Conservation (phyloP, 331 rosid species). For the Erythrophleum ivorense region DNA sequence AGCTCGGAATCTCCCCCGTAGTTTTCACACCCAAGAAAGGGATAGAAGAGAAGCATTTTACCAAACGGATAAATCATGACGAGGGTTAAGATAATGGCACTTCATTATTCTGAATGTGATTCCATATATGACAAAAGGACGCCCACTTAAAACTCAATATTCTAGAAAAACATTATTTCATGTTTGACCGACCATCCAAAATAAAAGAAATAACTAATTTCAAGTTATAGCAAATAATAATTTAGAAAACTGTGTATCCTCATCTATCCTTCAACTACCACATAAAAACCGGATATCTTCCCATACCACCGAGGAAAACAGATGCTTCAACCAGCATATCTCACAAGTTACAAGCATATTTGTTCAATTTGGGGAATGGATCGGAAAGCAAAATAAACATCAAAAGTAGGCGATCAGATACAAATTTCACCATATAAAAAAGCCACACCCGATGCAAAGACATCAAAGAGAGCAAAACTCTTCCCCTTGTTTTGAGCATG, state of each 20-base stretch:
- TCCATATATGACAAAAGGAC: neutral
- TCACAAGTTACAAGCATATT: neutral
- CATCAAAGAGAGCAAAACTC: neutral
- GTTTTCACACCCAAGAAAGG: neutral
- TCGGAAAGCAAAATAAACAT: neutral
- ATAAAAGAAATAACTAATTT: neutral
- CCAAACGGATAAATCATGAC: slow-evolving; percentile 8
- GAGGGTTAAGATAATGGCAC: slow-evolving; percentile 1
- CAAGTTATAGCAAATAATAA: neutral
- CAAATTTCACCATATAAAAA: slow-evolving; percentile 8
- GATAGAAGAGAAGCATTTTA: neutral
- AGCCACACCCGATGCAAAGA: neutral
- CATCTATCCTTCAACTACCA: neutral
- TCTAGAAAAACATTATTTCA: neutral
- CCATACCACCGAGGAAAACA: neutral
- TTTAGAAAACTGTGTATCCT: neutral
- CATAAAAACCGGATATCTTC: neutral
- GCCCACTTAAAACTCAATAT: neutral
- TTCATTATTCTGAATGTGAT: neutral
- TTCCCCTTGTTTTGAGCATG: neutral
- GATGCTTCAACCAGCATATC: neutral
- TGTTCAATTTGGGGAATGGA: neutral
- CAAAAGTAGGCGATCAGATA: neutral
- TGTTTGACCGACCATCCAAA: neutral
- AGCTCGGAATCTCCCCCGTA: neutral